These are phyloP conservation scores for Lachancea thermotolerans DNA, from an alignment of 805 yeast species.

Conservation along the genomic window DNA sequence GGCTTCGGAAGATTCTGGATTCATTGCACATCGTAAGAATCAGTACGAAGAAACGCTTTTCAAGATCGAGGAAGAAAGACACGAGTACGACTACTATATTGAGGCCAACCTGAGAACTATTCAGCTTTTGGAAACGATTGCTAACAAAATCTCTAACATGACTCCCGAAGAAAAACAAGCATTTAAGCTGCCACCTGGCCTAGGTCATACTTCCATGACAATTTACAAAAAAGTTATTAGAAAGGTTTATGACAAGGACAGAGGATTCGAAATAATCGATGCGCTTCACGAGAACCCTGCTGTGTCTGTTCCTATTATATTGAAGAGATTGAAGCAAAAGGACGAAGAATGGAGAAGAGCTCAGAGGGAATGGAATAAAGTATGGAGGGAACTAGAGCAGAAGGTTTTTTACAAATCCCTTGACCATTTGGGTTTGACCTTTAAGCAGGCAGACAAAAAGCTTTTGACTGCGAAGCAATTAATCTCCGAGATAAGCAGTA, in stretches of 20 bases:
- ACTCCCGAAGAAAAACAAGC: slow-evolving; percentile 77
- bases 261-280: slow-evolving; percentile 93
- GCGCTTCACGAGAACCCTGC: slow-evolving; percentile 95
- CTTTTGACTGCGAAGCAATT: slow-evolving; percentile 82
- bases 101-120: slow-evolving; percentile 92
- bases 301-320: slow-evolving; percentile 87
- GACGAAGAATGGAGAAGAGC: slow-evolving; percentile 99
- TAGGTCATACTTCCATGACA: slow-evolving; percentile 86
- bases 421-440: slow-evolving; percentile 92
- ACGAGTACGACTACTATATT: slow-evolving; percentile 92
- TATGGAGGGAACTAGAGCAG: slow-evolving; percentile 97
- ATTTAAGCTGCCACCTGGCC: slow-evolving; percentile 85
- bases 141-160: slow-evolving; percentile 91
- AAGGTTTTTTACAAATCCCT: slow-evolving; percentile 88
- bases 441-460: slow-evolving; percentile 95
- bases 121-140: slow-evolving; percentile 91
- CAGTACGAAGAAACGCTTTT: slow-evolving; percentile 95
- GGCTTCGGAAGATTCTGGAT: slow-evolving; percentile 99
- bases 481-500: slow-evolving; percentile 85
- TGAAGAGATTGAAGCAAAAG: slow-evolving; percentile 89
- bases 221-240: slow-evolving; percentile 91
- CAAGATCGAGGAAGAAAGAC: slow-evolving; percentile 95
- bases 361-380: slow-evolving; percentile 97
- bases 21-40: slow-evolving; percentile 96
- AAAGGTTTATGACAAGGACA: slow-evolving; percentile 87